These are phyloP conservation scores for Chrysochromulina parva DNA, from an alignment of 78 protist species.

Conservation along the genomic window DNA sequence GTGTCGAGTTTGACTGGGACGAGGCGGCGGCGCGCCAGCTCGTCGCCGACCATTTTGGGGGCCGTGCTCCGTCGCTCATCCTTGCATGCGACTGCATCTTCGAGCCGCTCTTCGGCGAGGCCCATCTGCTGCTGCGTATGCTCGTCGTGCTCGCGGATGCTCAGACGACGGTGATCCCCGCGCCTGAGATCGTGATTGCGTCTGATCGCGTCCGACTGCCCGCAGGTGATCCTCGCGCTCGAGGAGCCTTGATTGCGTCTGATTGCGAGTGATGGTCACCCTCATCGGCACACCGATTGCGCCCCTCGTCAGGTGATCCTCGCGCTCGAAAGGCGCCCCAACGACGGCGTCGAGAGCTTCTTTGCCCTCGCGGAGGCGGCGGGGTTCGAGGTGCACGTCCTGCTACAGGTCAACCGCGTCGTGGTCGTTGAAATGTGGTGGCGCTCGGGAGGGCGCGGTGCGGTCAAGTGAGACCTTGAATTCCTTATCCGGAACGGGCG, in stretches of 20 bases:
- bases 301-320: background rate
- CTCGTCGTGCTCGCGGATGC: background rate
- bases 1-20: background rate
- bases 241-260: no score
- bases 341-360: background rate
- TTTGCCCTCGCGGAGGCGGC: background rate
- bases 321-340: background rate
- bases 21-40: background rate
- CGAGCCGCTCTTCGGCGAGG: background rate
- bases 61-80: background rate
- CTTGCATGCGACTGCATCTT: constrained; percentile 28
- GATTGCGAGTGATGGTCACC: no score
- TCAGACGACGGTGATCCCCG: background rate
- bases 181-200: no score
- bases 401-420: background rate
- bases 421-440: background rate
- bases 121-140: background rate
- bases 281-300: no score
- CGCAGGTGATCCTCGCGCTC: no score
- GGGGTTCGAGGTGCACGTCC: background rate
- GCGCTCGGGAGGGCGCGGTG: no score
- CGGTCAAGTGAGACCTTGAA: no score
- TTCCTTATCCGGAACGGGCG: no score
- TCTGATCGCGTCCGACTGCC: no score
- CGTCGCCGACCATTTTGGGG: background rate